Conservation (phyloP, 2,329 filamentous ascomycete genomes). For the Scedosporium apiospermum region DNA sequence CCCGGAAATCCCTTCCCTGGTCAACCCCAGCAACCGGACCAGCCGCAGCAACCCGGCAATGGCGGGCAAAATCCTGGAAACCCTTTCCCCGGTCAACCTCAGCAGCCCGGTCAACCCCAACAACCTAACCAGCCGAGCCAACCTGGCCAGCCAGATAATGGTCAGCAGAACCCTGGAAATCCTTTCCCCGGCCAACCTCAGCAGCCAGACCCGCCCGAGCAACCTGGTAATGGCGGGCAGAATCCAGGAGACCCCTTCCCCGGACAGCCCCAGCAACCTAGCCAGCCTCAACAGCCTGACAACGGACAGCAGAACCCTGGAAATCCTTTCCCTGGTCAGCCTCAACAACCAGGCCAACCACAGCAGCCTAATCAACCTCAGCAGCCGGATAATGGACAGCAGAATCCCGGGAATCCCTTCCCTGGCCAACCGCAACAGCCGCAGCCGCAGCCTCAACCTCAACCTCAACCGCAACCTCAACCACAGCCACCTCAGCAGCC, state of each 20-base stretch:
- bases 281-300: background rate
- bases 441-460: background rate
- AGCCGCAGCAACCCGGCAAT: background rate
- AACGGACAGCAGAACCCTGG: background rate
- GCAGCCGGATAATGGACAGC: background rate
- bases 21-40: background rate
- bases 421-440: background rate
- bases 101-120: background rate
- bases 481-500: too few species aligned
- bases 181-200: background rate
- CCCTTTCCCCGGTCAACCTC: background rate
- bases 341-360: background rate
- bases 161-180: background rate
- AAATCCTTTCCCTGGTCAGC: background rate
- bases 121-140: background rate
- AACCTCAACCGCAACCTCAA: background rate
- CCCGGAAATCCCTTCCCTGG: background rate
- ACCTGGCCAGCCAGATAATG: background rate
- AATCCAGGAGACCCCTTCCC: background rate
- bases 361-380: background rate
- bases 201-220: background rate
- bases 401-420: too few species aligned
- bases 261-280: background rate
- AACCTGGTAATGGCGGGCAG: background rate
- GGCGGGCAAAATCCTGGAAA: background rate